Conservation (phyloP, 2,329 filamentous ascomycete genomes). For the Diaporthe citri region DNA sequence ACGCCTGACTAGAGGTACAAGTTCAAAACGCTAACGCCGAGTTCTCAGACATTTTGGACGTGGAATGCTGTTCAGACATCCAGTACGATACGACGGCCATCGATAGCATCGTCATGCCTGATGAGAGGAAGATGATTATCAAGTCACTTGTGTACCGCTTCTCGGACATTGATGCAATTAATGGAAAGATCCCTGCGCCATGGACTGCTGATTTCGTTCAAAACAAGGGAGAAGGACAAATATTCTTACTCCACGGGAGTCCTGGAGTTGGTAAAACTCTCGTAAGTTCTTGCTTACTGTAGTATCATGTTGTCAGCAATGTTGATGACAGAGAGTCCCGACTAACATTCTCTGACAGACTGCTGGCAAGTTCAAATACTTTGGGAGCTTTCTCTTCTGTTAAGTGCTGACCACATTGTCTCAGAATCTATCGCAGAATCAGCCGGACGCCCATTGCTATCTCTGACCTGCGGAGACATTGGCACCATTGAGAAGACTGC, state of each 20-base stretch:
- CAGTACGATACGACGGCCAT: background rate
- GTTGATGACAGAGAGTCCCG: background rate
- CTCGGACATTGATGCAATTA: background rate
- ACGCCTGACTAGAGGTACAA: background rate
- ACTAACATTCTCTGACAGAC: background rate
- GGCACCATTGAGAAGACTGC: constrained; percentile 34
- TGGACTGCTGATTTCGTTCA: constrained; percentile 43
- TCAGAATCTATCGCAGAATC: constrained; percentile 44
- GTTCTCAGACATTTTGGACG: background rate
- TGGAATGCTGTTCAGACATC: background rate
- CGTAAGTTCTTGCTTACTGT: background rate
- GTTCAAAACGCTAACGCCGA: background rate
- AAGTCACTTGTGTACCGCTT: background rate
- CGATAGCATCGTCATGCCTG: background rate
- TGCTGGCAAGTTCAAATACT: background rate
- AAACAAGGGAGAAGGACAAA: constrained; percentile 44
- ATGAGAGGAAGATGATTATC: constrained; percentile 13
- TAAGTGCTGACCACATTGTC: background rate
- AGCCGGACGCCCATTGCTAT: constrained; percentile 43
- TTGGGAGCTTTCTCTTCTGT: background rate
- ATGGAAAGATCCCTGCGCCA: background rate
- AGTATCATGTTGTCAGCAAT: too few relatives aligned
- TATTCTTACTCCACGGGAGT: constrained; percentile 45
- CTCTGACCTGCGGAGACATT: constrained; percentile 31
- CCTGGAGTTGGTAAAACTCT: constrained; percentile 46